These are phyloP conservation scores for Clavispora carvajalis DNA, from an alignment of 805 yeast species.

Conservation along the genomic window DNA sequence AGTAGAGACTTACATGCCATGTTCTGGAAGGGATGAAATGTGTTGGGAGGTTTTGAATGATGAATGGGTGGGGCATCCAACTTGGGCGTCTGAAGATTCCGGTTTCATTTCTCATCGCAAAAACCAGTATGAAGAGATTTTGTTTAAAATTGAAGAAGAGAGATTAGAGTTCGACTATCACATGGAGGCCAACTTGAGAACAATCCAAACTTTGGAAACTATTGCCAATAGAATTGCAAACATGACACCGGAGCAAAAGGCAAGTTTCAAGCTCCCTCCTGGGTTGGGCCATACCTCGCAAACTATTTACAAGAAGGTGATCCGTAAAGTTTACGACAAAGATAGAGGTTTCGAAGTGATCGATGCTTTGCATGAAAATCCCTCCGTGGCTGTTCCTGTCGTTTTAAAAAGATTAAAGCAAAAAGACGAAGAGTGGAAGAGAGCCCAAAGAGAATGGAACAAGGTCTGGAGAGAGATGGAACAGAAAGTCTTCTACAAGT, in stretches of 20 bases:
- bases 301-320: constrained; percentile 89
- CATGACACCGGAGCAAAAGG: constrained; percentile 88
- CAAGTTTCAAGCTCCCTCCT: constrained; percentile 78
- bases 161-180: constrained; percentile 95
- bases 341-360: constrained; percentile 95
- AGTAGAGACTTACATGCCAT: constrained; percentile 92
- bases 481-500: constrained; percentile 88
- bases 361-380: constrained; percentile 91
- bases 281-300: constrained; percentile 90
- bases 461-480: constrained; percentile 98
- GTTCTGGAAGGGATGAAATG: constrained; percentile 97
- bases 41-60: constrained; percentile 98
- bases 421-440: constrained; percentile 98
- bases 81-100: constrained; percentile 99
- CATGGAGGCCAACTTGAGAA: constrained; percentile 90
- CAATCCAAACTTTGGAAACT: constrained; percentile 93
- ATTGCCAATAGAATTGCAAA: constrained; percentile 89
- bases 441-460: constrained; percentile 98
- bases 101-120: constrained; percentile 99
- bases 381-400: constrained; percentile 91
- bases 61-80: constrained; percentile 99
- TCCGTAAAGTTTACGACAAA: constrained; percentile 86
- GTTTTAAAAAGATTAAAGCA: constrained; percentile 90
- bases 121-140: constrained; percentile 94
- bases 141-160: constrained; percentile 94